These are phyloP conservation scores for Thielaviopsis musarum DNA, from an alignment of 2,329 filamentous ascomycete species.

Conservation along the genomic window DNA sequence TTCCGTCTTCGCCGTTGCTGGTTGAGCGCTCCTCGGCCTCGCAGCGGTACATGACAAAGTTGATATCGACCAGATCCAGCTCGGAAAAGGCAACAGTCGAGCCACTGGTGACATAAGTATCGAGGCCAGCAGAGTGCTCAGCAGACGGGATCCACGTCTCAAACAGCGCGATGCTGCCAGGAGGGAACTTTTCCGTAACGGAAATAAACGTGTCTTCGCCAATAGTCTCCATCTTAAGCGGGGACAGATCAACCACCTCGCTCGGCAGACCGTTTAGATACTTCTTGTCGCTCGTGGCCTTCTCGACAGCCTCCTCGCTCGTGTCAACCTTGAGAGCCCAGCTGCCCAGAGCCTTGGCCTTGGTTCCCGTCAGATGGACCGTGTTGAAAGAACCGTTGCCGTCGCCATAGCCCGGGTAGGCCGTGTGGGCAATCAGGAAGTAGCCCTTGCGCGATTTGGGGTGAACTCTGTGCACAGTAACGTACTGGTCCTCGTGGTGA, in stretches of 20 bases:
- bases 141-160: constrained; percentile 89
- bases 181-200: constrained; percentile 69
- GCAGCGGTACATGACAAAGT: constrained; percentile 80
- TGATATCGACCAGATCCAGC: constrained; percentile 66
- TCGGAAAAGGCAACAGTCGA: constrained; percentile 62
- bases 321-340: constrained; percentile 85
- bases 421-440: constrained; percentile 90
- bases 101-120: constrained; percentile 71
- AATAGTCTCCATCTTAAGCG: constrained; percentile 54
- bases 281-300: constrained; percentile 50
- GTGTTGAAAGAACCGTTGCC: constrained; percentile 67
- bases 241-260: constrained; percentile 55
- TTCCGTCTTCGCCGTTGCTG: constrained; percentile 64
- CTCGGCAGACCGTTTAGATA: constrained; percentile 72
- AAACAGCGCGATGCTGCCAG: constrained; percentile 86
- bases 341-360: constrained; percentile 69
- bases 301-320: constrained; percentile 49
- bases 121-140: constrained; percentile 68
- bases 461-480: constrained; percentile 90
- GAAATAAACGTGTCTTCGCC: constrained; percentile 63
- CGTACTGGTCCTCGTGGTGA: constrained; percentile 89
- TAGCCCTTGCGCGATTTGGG: constrained; percentile 84
- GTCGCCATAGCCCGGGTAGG: constrained; percentile 78
- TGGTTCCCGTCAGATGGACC: constrained; percentile 67
- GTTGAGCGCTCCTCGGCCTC: constrained; percentile 74